Conservation (phyloP, 257 asterid genomes). For the Leonotis leonurus region DNA sequence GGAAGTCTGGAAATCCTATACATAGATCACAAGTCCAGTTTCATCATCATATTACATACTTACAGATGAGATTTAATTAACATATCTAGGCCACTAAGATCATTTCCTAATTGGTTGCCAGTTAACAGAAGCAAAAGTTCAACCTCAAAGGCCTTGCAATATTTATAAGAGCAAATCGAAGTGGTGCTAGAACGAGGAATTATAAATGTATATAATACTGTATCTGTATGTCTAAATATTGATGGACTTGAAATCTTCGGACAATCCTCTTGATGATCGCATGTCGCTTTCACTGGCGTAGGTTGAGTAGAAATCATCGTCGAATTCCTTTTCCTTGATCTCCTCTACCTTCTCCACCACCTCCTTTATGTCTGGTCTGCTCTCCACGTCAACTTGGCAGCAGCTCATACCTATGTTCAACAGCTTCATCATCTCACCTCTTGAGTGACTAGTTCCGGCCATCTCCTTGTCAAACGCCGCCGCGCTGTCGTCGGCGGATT, state of each 20-base stretch:
- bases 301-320: constrained; percentile 46
- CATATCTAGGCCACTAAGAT: too few species aligned
- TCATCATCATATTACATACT: too few species aligned
- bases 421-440: constrained; percentile 56
- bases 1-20: too few species aligned
- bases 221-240: constrained; percentile 7
- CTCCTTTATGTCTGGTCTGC: constrained; percentile 56
- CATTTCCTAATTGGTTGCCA: background rate
- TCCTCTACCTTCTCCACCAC: constrained; percentile 59
- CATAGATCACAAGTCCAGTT: too few species aligned
- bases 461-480: constrained; percentile 58
- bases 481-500: constrained; percentile 7
- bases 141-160: background rate
- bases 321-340: constrained; percentile 47
- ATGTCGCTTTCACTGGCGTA: constrained; percentile 40
- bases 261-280: constrained; percentile 51
- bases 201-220: background rate
- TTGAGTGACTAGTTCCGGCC: constrained; percentile 30
- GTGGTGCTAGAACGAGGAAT: too few species aligned
- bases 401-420: constrained; percentile 57
- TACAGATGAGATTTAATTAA: too few species aligned
- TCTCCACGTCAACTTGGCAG: constrained; percentile 45
- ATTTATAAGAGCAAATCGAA: background rate
- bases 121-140: background rate
- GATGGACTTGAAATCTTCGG: constrained; percentile 41